Conservation (phyloP, 73 alveolate species). For the Paraurostyla sp. region DNA sequence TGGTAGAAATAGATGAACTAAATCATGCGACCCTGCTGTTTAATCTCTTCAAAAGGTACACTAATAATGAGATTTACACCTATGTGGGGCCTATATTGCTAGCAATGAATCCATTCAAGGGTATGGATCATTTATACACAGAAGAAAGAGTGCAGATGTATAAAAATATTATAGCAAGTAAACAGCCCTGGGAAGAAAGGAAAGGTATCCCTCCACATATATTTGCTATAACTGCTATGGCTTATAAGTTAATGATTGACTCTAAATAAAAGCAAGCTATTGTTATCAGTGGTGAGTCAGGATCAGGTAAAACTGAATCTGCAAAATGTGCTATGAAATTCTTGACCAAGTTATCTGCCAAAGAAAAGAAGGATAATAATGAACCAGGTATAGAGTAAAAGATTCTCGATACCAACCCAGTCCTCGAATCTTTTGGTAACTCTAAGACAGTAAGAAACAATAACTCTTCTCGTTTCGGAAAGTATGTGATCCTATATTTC, state of each 20-base stretch:
- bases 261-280: conserved; percentile 93
- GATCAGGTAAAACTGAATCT: conserved; percentile 99
- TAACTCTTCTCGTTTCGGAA: conserved; percentile 97
- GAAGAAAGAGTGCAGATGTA: conserved; percentile 57
- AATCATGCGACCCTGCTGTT: conserved; percentile 87
- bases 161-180: conserved; percentile 17
- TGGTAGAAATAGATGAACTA: conserved; percentile 84
- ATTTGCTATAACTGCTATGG: conserved; percentile 92
- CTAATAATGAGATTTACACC: conserved; percentile 90
- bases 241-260: conserved; percentile 86
- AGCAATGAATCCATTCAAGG: conserved; percentile 95
- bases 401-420: conserved; percentile 94
- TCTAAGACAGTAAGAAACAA: conserved; percentile 96
- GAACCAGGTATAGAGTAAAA: conserved; percentile 83
- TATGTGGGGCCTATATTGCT: conserved; percentile 97
- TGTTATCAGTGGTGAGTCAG: conserved; percentile 99
- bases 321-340: conserved; percentile 97
- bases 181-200: conserved; percentile 60
- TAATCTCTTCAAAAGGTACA: conserved; percentile 88
- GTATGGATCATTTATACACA: conserved; percentile 86
- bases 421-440: conserved; percentile 97
- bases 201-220: conserved; percentile 90
- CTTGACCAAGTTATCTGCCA: conserved; percentile 76
- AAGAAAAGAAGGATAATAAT: conserved; percentile 48
- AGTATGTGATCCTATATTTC: conserved; percentile 93